Conservation (phyloP, 805 yeast species). For the Barnettozyma californica region DNA sequence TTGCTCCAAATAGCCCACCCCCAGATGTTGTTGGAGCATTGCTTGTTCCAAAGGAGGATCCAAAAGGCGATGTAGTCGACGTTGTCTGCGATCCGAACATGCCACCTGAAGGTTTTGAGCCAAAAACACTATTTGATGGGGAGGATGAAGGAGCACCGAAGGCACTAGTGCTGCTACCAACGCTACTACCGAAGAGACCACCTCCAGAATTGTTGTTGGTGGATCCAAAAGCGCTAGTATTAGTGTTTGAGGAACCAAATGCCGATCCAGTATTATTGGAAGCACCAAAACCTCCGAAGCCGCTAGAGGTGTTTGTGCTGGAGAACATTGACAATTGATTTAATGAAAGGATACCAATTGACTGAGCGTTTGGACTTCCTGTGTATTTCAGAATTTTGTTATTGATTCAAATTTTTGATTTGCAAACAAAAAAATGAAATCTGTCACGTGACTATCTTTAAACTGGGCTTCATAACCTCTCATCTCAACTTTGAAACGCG, state of each 20-base stretch:
- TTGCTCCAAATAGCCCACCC: constrained; percentile 37
- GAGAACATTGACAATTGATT: constrained; percentile 21
- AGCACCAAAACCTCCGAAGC: constrained; percentile 31
- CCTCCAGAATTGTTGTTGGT: constrained; percentile 23
- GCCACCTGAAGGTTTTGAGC: constrained; percentile 25
- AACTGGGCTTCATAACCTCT: not conserved
- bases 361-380: not conserved
- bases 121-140: constrained; percentile 14
- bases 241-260: constrained; percentile 23
- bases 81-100: constrained; percentile 16
- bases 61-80: constrained; percentile 24
- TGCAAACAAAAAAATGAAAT: not conserved
- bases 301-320: constrained; percentile 20
- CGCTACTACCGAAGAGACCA: constrained; percentile 36
- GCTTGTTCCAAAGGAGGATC: constrained; percentile 33
- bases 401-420: not conserved
- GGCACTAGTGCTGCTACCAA: constrained; percentile 20
- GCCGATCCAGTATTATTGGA: constrained; percentile 23
- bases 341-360: not conserved
- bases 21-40: constrained; percentile 21
- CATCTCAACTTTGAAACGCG: not conserved
- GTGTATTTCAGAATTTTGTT: not conserved
- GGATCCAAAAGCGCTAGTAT: constrained; percentile 7
- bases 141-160: constrained; percentile 17
- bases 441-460: not conserved